phyloP scores from a whole-genome alignment of 140 eudicot genomes.

The Flaveria floridana region DNA sequence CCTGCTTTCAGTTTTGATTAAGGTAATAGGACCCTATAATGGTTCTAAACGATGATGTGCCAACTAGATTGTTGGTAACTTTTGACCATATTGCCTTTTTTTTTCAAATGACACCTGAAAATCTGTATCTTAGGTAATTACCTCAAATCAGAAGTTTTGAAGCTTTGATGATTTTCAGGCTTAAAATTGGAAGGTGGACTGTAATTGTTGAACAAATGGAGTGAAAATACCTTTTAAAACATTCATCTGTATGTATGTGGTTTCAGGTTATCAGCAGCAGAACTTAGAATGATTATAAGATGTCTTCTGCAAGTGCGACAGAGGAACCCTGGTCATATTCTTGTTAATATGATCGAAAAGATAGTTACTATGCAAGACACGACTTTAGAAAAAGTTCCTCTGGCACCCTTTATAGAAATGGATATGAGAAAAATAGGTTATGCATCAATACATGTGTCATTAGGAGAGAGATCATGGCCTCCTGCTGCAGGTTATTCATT shows the following conservation, averaged over 20 bases:
- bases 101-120: neutral
- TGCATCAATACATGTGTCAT: constrained; percentile 85
- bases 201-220: constrained; percentile 11
- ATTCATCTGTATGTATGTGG: constrained; percentile 23
- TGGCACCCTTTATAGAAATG: constrained; percentile 92
- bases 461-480: constrained; percentile 99
- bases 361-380: constrained; percentile 71
- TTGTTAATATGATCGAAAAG: constrained; percentile 88
- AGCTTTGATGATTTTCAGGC: constrained; percentile 1
- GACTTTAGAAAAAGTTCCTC: constrained; percentile 63
- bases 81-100: neutral
- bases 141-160: neutral
- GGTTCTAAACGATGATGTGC: neutral
- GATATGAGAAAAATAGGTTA: constrained; percentile 91
- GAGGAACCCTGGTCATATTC: constrained; percentile 63
- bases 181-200: neutral
- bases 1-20: neutral
- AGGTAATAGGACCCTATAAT: neutral
- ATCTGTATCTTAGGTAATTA: neutral
- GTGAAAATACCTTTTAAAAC: neutral
- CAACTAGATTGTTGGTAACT: neutral
- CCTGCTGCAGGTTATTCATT: constrained; percentile 99
- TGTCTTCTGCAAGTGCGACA: constrained; percentile 74
- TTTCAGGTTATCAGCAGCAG: constrained; percentile 80
- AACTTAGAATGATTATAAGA: constrained; percentile 78